These are phyloP conservation scores for Hydrangea macrophylla DNA, from an alignment of 148 eudicot species.

Conservation along the genomic window DNA sequence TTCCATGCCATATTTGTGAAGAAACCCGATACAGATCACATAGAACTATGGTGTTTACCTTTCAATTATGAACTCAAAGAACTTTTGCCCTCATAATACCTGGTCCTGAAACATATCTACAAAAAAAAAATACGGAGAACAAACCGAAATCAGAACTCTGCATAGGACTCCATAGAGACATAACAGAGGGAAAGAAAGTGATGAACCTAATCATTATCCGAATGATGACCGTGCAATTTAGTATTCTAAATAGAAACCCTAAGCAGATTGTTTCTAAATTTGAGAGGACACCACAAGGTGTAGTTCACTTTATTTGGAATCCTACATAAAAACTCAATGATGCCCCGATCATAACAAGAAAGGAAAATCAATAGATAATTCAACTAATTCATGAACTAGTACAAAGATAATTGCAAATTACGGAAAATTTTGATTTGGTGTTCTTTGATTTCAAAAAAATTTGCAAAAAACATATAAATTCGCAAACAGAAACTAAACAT, in stretches of 20 bases:
- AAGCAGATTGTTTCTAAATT: too few relatives aligned
- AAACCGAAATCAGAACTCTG: background rate
- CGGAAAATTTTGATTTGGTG: too few relatives aligned
- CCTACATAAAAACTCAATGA: too few relatives aligned
- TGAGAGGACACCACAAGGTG: too few relatives aligned
- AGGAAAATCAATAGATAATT: background rate
- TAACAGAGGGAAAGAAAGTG: background rate
- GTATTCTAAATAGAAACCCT: too few relatives aligned
- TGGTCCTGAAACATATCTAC: background rate
- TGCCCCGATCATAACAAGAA: too few relatives aligned
- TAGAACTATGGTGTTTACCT: background rate
- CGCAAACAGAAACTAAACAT: too few relatives aligned
- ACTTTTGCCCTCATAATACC: background rate
- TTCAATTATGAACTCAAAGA: background rate
- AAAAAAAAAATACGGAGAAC: background rate
- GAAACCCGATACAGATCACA: background rate
- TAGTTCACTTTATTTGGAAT: too few relatives aligned
- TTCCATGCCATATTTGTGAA: slow-evolving; percentile 5
- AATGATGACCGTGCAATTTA: background rate
- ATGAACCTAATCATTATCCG: background rate
- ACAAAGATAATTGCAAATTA: background rate
- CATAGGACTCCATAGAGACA: too few relatives aligned
- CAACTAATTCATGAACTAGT: too few relatives aligned
- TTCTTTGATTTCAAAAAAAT: too few relatives aligned
- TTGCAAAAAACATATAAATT: too few relatives aligned